A percentile compares a stretch with the other conserved stretches of the same genome.
Evolutionary conservation across 2,329 filamentous ascomycete genomes (phyloP).

Genomic region (Fusarium sp.): DNA sequence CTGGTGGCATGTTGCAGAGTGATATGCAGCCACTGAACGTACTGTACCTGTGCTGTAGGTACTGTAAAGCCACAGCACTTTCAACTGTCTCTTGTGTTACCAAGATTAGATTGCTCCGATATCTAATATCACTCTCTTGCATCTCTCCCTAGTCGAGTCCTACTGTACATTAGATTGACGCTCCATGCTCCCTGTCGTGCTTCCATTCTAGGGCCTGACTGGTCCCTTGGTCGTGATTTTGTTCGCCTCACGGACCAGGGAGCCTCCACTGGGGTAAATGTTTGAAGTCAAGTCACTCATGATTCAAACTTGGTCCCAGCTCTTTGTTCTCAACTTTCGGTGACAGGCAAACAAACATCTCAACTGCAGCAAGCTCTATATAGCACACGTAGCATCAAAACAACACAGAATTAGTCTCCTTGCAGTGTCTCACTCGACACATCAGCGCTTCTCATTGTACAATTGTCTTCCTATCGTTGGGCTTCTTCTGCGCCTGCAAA

Average conservation of each 20-base stretch:
- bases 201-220: conserved; percentile 28
- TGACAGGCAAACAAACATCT: background rate
- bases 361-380: conserved; percentile 1
- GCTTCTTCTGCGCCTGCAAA: conserved; percentile 35
- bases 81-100: conserved; percentile 1
- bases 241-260: conserved; percentile 37
- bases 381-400: background rate
- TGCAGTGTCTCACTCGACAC: conserved; percentile 37
- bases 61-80: conserved; percentile 14
- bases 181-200: conserved; percentile 26
- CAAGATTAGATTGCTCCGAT: background rate
- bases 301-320: conserved; percentile 16
- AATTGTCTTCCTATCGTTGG: conserved; percentile 21
- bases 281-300: conserved; percentile 14
- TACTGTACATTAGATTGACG: conserved; percentile 17
- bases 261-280: conserved; percentile 8
- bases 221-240: conserved; percentile 27
- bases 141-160: conserved; percentile 17
- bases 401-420: conserved; percentile 13
- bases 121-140: conserved; percentile 23
- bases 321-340: background rate
- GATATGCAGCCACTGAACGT: conserved; percentile 27
- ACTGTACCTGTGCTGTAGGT: background rate
- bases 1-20: background rate
- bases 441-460: conserved; percentile 9